These are phyloP conservation scores for Puccinellia tenuiflora DNA, from an alignment of 176 grass and related monocot species.

Conservation along the genomic window DNA sequence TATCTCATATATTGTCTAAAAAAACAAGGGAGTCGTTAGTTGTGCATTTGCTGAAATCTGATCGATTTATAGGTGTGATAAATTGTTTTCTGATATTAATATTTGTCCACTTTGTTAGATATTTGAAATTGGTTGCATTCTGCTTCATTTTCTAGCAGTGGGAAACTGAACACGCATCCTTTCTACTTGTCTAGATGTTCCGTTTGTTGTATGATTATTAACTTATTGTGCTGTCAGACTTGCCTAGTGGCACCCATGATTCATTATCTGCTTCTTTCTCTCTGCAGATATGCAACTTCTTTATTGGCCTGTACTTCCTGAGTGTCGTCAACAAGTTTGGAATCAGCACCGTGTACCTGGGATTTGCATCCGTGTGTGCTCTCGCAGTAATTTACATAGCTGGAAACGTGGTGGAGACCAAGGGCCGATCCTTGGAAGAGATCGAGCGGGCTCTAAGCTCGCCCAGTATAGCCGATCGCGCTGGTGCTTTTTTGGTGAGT, in stretches of 20 bases:
- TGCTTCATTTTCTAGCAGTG: background rate
- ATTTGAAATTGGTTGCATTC: background rate
- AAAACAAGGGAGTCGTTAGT: background rate
- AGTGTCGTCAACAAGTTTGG: constrained; percentile 86
- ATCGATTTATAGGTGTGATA: background rate
- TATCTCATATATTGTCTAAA: background rate
- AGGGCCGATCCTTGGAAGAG: constrained; percentile 87
- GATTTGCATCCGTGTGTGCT: constrained; percentile 74
- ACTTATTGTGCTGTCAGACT: background rate
- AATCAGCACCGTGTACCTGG: constrained; percentile 75
- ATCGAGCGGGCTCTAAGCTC: constrained; percentile 65
- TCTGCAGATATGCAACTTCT: constrained; percentile 83
- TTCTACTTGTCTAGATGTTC: background rate
- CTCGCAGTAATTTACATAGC: constrained; percentile 82
- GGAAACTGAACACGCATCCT: background rate
- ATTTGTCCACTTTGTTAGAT: background rate
- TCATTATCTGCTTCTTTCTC: background rate
- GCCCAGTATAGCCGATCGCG: constrained; percentile 12
- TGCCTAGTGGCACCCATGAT: background rate
- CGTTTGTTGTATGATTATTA: background rate
- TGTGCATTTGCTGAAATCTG: background rate
- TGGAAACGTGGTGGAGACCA: constrained; percentile 89
- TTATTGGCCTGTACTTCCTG: constrained; percentile 94
- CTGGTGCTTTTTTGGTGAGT: background rate
- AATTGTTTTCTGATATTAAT: background rate